Evolutionary conservation across 192 early-diverging fungal genomes (phyloP).

Genomic region (Dimargaris cristalligena): DNA sequence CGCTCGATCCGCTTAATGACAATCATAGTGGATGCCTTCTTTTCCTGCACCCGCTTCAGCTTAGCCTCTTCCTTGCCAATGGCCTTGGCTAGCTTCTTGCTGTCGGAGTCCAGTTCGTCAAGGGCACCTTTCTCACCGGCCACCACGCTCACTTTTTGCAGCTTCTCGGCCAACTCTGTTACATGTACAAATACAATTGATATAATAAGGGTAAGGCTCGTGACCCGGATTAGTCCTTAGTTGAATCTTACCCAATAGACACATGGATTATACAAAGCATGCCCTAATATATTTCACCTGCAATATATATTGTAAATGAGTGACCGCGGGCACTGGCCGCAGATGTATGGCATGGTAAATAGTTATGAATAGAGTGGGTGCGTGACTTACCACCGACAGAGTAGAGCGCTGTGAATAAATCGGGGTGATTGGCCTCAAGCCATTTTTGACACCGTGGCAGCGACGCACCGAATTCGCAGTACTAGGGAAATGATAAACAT

Average conservation of each 20-base stretch:
- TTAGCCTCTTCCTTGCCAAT: constrained; percentile 46
- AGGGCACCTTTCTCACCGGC: constrained; percentile 20
- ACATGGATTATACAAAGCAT: too few relatives aligned
- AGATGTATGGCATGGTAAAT: too few relatives aligned
- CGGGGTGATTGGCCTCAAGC: constrained; percentile 42
- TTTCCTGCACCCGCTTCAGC: constrained; percentile 51
- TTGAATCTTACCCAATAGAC: too few relatives aligned
- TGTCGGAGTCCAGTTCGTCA: constrained; percentile 22
- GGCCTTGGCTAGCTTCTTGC: constrained; percentile 25
- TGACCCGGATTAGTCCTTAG: too few relatives aligned
- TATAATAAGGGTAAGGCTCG: too few relatives aligned
- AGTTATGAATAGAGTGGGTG: too few relatives aligned
- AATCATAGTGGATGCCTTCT: constrained; percentile 57
- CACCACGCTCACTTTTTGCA: constrained; percentile 15
- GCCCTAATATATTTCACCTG: too few relatives aligned
- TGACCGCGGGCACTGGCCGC: too few relatives aligned
- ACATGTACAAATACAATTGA: too few relatives aligned
- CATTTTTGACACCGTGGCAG: constrained; percentile 66
- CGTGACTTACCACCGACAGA: constrained; percentile 15
- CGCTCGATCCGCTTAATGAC: constrained; percentile 78
- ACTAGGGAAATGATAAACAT: constrained; percentile 26
- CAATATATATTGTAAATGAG: too few relatives aligned
- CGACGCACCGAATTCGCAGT: constrained; percentile 80
- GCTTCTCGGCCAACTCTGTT: constrained; percentile 1
- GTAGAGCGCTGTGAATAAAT: constrained; percentile 40